phyloP scores from a whole-genome alignment of 1,284 basidiomycete species.

The Boletellus deceptivus region DNA sequence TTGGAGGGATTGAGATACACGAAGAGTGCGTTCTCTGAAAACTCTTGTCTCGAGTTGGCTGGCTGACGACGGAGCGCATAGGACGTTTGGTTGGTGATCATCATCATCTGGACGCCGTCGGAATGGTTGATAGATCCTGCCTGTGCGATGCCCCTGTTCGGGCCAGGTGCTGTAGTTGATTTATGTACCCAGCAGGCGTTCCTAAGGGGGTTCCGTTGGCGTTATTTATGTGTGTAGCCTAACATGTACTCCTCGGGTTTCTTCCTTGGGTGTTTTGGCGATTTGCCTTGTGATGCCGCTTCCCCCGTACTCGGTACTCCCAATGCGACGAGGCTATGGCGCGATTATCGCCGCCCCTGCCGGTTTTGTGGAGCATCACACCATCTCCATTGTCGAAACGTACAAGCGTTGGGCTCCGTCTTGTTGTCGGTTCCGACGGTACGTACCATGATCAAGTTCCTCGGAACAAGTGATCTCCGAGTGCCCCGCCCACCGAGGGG shows the following conservation, averaged over 20 bases:
- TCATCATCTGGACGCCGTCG: not conserved
- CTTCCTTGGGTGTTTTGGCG: not conserved
- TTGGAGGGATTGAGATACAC: constrained; percentile 71
- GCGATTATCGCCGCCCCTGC: constrained; percentile 2
- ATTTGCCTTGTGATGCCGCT: too few relatives aligned
- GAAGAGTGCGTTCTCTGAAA: constrained; percentile 50
- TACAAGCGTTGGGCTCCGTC: constrained; percentile 4
- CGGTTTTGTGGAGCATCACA: not conserved
- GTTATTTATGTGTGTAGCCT: not conserved
- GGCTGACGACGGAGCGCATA: constrained; percentile 11
- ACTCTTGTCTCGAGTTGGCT: not conserved
- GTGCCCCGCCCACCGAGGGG: too few relatives aligned
- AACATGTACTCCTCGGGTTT: not conserved
- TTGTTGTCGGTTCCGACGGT: not conserved
- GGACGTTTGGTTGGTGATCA: constrained; percentile 27
- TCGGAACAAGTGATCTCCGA: too few relatives aligned
- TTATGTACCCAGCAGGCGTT: not conserved
- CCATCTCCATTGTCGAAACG: not conserved
- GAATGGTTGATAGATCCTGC: not conserved
- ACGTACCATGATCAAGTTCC: not conserved
- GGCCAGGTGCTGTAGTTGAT: not conserved
- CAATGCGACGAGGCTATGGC: not conserved
- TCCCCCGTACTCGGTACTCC: too few relatives aligned
- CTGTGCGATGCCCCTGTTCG: not conserved
- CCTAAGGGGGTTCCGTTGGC: not conserved